Evolutionary conservation across 2,329 filamentous ascomycete species (phyloP).

Genomic region (Lecanicillium sp.): DNA sequence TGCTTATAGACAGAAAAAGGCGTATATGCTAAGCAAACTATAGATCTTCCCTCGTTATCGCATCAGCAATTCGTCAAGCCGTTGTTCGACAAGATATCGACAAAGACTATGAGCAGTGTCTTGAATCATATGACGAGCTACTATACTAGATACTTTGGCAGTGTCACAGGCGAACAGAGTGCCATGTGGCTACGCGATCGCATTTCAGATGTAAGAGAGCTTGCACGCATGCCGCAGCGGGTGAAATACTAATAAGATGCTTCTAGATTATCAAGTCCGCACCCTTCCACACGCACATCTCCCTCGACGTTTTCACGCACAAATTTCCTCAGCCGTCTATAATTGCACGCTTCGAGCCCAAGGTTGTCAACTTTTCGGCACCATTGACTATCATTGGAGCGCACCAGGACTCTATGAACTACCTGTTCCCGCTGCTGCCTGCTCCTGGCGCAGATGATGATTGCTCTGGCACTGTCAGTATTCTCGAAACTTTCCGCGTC

Average conservation of each 20-base stretch:
- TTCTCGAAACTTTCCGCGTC: slow-evolving; percentile 62
- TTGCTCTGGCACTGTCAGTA: slow-evolving; percentile 63
- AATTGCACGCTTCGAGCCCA: slow-evolving; percentile 54
- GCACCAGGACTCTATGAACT: slow-evolving; percentile 67
- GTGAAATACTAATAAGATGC: background rate
- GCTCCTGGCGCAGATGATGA: slow-evolving; percentile 70
- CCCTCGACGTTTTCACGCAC: slow-evolving; percentile 49
- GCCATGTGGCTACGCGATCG: slow-evolving; percentile 27
- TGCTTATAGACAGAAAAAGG: no score
- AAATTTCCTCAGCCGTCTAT: slow-evolving; percentile 63
- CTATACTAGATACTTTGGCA: slow-evolving; percentile 50
- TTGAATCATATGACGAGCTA: slow-evolving; percentile 53
- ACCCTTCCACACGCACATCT: slow-evolving; percentile 28
- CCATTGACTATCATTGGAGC: slow-evolving; percentile 51
- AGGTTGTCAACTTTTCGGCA: slow-evolving; percentile 23
- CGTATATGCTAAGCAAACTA: background rate
- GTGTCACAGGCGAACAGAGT: slow-evolving; percentile 21
- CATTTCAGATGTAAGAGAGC: slow-evolving; percentile 18
- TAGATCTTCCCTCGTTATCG: slow-evolving; percentile 24
- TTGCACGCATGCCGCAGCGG: background rate
- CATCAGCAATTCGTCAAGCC: slow-evolving; percentile 48
- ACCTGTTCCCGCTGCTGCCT: slow-evolving; percentile 59
- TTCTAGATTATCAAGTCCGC: slow-evolving; percentile 21
- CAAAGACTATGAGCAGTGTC: slow-evolving; percentile 55
- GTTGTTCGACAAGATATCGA: slow-evolving; percentile 50